Evolutionary conservation across 2,329 filamentous ascomycete species (phyloP).

Genomic region (Fusarium foetens): DNA sequence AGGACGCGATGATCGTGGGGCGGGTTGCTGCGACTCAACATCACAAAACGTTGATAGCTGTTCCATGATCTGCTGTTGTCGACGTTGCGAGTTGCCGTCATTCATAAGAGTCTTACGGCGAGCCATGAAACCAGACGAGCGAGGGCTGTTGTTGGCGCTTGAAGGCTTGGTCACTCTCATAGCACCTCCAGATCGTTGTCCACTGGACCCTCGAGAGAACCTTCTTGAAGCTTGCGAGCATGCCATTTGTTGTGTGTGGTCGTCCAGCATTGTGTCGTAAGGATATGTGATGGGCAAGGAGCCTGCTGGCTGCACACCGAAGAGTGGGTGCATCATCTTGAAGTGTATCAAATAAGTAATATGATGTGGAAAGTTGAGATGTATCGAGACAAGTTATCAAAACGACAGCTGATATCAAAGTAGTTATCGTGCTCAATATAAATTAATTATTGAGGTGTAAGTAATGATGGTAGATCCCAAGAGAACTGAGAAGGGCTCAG

Average conservation of each 20-base stretch:
- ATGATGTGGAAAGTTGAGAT: not conserved
- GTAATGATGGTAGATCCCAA: not conserved
- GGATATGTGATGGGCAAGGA: conserved; percentile 42
- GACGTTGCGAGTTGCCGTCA: conserved; percentile 57
- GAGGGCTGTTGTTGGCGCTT: conserved; percentile 76
- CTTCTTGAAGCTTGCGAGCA: conserved; percentile 59
- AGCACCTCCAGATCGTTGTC: conserved; percentile 59
- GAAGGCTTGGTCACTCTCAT: conserved; percentile 73
- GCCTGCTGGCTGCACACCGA: conserved; percentile 41
- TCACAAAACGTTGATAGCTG: conserved; percentile 49
- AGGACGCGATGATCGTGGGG: conserved; percentile 62
- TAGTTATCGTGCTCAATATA: not conserved
- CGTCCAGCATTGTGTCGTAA: conserved; percentile 60
- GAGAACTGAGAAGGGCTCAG: conserved; percentile 37
- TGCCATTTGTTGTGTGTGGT: conserved; percentile 62
- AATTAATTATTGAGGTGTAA: not conserved
- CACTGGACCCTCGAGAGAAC: conserved; percentile 60
- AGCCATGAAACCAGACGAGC: conserved; percentile 59
- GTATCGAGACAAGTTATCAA: not conserved
- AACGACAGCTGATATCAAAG: not conserved
- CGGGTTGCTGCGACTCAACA: conserved; percentile 30
- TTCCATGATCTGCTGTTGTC: conserved; percentile 60
- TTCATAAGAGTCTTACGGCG: conserved; percentile 68
- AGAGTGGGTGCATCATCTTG: conserved; percentile 49
- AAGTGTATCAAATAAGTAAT: not conserved